phyloP scores from a whole-genome alignment of 2,329 filamentous ascomycete species.

The Talaromyces sp. region DNA sequence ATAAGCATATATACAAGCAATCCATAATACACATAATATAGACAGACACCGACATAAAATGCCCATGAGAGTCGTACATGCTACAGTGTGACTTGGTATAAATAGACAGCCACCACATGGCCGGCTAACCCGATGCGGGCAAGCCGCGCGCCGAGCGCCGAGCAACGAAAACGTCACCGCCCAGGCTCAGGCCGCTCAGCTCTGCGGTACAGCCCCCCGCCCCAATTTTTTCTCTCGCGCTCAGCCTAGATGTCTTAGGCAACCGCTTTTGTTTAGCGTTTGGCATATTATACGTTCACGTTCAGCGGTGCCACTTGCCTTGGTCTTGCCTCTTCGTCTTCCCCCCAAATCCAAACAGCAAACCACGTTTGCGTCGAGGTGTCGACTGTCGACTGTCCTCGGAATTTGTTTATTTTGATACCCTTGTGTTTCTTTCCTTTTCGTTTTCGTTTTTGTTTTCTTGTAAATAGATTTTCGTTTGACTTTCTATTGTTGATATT shows the following conservation, averaged over 20 bases:
- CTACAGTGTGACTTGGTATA: neutral
- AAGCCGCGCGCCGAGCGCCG: neutral
- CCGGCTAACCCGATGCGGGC: neutral
- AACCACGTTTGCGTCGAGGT: neutral
- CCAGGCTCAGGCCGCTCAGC: neutral
- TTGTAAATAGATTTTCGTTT: neutral
- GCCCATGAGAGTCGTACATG: neutral
- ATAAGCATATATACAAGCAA: neutral
- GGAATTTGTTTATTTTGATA: neutral
- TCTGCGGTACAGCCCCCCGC: neutral
- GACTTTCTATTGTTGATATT: neutral
- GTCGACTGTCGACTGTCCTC: neutral
- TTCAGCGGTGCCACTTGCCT: neutral
- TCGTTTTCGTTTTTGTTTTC: neutral
- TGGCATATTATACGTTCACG: too few relatives aligned
- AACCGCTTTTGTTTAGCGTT: neutral
- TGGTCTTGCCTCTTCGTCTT: neutral
- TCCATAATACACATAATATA: too few relatives aligned
- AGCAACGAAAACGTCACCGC: neutral
- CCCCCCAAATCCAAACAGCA: neutral
- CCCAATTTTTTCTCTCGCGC: neutral
- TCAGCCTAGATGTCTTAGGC: neutral
- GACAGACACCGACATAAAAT: too few relatives aligned
- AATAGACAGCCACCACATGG: neutral
- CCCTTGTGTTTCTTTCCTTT: neutral